Evolutionary conservation across 2,329 filamentous ascomycete genomes (phyloP), one percentile per base, ranked within the genome.

Genomic region (Fusarium tanahbumbuense): DNA sequence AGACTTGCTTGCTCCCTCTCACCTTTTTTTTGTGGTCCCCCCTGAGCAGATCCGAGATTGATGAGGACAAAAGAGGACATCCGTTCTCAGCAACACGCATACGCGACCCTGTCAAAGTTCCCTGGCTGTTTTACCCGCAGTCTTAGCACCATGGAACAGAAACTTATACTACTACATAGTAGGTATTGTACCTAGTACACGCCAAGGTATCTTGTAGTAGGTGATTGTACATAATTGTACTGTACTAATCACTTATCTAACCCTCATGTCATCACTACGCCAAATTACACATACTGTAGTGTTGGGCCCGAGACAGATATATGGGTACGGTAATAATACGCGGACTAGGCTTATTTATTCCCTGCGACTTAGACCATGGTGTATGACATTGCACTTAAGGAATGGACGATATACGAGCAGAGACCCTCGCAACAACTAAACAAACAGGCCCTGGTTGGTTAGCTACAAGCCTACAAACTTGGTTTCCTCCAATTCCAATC

Each of bases 21-120:
- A 23, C 30, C 27, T 34, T 65, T 60, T 68, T 68, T 65, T 66
- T 67, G 68, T 72, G 68, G 65, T 65, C 49, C 66, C 60, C 59
- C 50, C 63, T 67, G 55, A 63, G 58, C 47, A 63, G 56, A 69
- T 47, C 64, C 68, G 56, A 62, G 60, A 69, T 68, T 62, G 53
- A 48, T 65, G 49, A 60, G 30, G 37, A 59, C 32, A 52, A 41
- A 59, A 46, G 23, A 42, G 55, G 47, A 44, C 47, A 45, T 44
- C 50, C 63, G 11, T 67, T 67, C 49, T 40, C 18, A 67, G 56
- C 37, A 56, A 32, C 56, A 52, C 56, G 57, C 64, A 63, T 63
- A 67, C 50, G 48, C 62, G 56, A 61, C 62, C 62, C 62, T 67
- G 63, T 66, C 63, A 25, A 15, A 47, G 55, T 54, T 59, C 60